These are phyloP conservation scores for Phytomonas francai DNA, from an alignment of 208 protist genomes.

Conservation along the genomic window DNA sequence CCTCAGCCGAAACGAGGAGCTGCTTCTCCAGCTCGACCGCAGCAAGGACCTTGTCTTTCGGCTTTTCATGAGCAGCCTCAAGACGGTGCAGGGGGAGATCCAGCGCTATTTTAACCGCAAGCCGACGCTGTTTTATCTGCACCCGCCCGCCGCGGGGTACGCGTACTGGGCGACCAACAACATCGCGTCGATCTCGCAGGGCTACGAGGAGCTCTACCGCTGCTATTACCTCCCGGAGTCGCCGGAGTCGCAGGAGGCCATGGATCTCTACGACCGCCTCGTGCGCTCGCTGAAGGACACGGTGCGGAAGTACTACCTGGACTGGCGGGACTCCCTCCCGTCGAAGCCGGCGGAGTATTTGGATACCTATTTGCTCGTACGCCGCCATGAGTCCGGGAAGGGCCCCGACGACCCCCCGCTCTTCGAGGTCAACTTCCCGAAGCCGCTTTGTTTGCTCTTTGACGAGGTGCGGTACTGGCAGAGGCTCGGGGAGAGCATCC, in stretches of 20 bases:
- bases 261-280: constrained; percentile 61
- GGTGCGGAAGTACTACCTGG: constrained; percentile 51
- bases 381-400: constrained; percentile 38
- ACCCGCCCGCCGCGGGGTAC: constrained; percentile 88
- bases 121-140: constrained; percentile 87
- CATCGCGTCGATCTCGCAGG: constrained; percentile 38
- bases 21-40: constrained; percentile 89
- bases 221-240: constrained; percentile 84
- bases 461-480: constrained; percentile 94
- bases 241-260: constrained; percentile 75
- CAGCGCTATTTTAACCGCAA: constrained; percentile 82
- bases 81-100: constrained; percentile 87
- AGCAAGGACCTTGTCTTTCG: constrained; percentile 89
- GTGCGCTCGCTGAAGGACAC: constrained; percentile 82
- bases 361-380: constrained; percentile 79
- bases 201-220: constrained; percentile 42
- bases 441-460: constrained; percentile 89
- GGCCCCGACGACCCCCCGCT: constrained; percentile 43
- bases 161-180: constrained; percentile 88
- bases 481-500: constrained; percentile 83
- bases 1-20: constrained; percentile 91
- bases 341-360: constrained; percentile 69
- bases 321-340: constrained; percentile 75
- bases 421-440: constrained; percentile 93
- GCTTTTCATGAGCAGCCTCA: constrained; percentile 79